phyloP scores from a whole-genome alignment of 2,329 filamentous ascomycete genomes.

The Onygenales sp. region DNA sequence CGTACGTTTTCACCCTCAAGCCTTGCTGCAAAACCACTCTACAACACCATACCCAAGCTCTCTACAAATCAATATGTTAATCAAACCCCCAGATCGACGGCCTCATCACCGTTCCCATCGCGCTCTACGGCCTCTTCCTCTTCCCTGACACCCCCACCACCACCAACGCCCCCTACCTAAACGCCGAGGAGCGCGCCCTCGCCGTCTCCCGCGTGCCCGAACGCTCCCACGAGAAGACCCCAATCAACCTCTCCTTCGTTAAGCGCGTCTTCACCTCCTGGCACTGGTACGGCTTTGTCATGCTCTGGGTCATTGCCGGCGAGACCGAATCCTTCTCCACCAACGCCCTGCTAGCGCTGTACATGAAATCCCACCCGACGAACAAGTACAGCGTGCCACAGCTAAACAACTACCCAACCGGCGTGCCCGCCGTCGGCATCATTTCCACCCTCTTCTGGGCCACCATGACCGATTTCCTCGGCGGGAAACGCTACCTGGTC shows the following conservation, averaged over 20 bases:
- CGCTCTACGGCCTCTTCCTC: constrained; percentile 33
- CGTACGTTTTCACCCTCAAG: constrained; percentile 10
- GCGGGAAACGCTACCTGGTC: constrained; percentile 55
- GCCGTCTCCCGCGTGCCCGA: constrained; percentile 23
- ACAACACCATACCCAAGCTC: not conserved
- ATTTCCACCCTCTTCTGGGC: constrained; percentile 58
- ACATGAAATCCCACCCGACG: constrained; percentile 39
- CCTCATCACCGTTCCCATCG: constrained; percentile 35
- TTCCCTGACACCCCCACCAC: constrained; percentile 31
- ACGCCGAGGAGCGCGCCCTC: constrained; percentile 19
- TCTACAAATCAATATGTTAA: constrained; percentile 3
- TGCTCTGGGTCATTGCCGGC: constrained; percentile 51
- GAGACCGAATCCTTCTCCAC: constrained; percentile 62
- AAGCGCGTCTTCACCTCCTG: constrained; percentile 25
- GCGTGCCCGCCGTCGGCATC: constrained; percentile 44
- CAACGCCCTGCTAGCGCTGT: constrained; percentile 49
- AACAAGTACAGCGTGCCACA: constrained; percentile 40
- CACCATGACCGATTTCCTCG: constrained; percentile 55
- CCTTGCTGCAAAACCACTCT: not conserved
- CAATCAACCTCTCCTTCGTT: constrained; percentile 15
- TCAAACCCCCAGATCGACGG: constrained; percentile 21
- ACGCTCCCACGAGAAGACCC: constrained; percentile 14
- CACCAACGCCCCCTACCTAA: constrained; percentile 27
- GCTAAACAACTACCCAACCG: constrained; percentile 46
- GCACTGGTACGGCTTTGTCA: constrained; percentile 30